These are phyloP conservation scores for Pilatotrama ljubarskyi DNA, from an alignment of 768 basidiomycete species.

Conservation along the genomic window DNA sequence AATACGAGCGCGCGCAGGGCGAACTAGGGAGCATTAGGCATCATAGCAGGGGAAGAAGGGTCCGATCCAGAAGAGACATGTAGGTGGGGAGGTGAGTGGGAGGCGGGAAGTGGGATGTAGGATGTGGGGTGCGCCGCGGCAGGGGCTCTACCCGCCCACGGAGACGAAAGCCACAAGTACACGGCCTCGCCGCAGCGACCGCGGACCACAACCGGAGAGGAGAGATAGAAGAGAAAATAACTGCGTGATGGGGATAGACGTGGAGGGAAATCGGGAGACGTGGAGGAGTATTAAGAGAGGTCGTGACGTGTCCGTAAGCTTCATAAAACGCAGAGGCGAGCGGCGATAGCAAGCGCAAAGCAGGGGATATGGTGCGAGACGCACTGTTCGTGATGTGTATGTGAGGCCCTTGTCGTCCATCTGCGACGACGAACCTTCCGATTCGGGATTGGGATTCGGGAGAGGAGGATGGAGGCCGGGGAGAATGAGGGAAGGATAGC, in stretches of 20 bases:
- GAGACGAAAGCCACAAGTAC: constrained; percentile 16
- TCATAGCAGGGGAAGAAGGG: constrained; percentile 1
- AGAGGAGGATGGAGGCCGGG: background rate
- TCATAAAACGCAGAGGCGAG: constrained; percentile 4
- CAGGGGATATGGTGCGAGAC: background rate
- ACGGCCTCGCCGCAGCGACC: constrained; percentile 12
- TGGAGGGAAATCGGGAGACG: background rate
- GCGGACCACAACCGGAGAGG: background rate
- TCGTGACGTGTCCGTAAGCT: constrained; percentile 9
- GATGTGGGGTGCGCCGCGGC: constrained; percentile 7
- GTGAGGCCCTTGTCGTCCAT: background rate
- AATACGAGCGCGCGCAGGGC: background rate
- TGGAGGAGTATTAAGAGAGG: background rate
- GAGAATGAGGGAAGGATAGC: background rate
- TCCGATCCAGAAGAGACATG: background rate
- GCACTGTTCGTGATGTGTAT: constrained; percentile 7
- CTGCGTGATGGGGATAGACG: background rate
- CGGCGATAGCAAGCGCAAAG: background rate
- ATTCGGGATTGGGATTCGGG: background rate
- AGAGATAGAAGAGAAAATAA: background rate
- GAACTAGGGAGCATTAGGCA: constrained; percentile 15
- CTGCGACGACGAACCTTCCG: too few relatives aligned
- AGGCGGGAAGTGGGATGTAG: background rate
- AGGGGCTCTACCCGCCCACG: constrained; percentile 9
- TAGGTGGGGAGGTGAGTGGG: background rate